Conservation (phyloP, 1,284 basidiomycete genomes). For the Heterobasidion parviporum region DNA sequence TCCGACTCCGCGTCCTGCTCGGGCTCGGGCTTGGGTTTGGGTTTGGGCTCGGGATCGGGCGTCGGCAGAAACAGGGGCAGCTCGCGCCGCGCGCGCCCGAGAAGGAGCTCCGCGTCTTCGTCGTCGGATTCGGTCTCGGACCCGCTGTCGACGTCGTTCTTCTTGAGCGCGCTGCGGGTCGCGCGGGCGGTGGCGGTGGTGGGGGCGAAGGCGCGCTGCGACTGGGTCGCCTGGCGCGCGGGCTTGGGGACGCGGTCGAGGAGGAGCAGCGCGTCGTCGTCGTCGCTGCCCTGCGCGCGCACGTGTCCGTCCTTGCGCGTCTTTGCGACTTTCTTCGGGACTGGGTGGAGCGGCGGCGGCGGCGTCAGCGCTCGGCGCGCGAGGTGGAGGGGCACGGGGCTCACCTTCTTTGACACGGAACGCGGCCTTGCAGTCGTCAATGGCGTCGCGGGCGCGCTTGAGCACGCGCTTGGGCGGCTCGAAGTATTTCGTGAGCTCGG, state of each 20-base stretch:
- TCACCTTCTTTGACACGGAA: conserved; percentile 67
- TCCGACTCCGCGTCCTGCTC: conserved; percentile 13
- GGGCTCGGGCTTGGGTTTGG: conserved; percentile 34
- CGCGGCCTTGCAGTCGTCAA: conserved; percentile 52
- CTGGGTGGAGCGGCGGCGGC: conserved; percentile 20
- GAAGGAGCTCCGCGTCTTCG: conserved; percentile 20
- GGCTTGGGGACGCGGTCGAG: conserved; percentile 40
- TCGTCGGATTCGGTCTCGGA: conserved; percentile 21
- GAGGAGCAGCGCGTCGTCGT: conserved; percentile 41
- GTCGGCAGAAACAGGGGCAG: conserved; percentile 36
- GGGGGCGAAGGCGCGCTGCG: conserved; percentile 3
- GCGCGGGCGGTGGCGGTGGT: conserved; percentile 29
- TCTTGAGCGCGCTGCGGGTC: conserved; percentile 28
- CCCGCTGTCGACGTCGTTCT: conserved; percentile 24
- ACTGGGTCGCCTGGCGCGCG: conserved; percentile 8
- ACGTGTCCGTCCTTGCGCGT: conserved; percentile 50
- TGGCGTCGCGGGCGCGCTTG: conserved; percentile 46
- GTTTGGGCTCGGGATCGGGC: conserved; percentile 23
- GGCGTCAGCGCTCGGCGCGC: no score
- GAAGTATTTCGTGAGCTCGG: conserved; percentile 78
- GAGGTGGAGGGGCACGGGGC: no score
- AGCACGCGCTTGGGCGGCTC: conserved; percentile 64
- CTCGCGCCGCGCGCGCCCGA: conserved; percentile 11
- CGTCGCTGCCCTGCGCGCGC: conserved; percentile 55
- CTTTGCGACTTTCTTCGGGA: conserved; percentile 45